Evolutionary conservation across 805 yeast species (phyloP), one percentile per base, ranked within the genome.

Genomic region (Naumovozyma castellii): DNA sequence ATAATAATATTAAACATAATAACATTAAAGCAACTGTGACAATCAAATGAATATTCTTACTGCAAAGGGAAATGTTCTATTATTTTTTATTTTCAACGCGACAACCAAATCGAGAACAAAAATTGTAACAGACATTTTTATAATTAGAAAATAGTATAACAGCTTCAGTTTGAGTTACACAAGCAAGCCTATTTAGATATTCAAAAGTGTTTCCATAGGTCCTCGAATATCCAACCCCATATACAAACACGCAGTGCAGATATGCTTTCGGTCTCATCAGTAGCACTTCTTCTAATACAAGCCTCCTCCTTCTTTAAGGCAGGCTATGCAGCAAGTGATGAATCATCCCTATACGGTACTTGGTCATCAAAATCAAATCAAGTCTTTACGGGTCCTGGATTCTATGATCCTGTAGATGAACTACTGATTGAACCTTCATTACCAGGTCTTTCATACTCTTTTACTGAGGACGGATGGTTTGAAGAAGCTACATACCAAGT

Each of bases 341-440:
- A 39, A 4, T 25, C 18, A 16, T 35, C 32, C 8, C 32, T 29
- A 5, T 29, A 29, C 15, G 98, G 98, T 5, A 92, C 99, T 0
- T 92, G 99, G 99, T 64, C 88, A 1, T 81, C 97, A 14, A 92
- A 92, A 62, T 79, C 97, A 10, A 84, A 84, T 60, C 78, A 94
- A 10, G 98, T 92, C 5, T 80, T 90, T 67, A 92, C 99, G 1
- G 99, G 99, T 0, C 95, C 97, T 5, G 83, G 88, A 2, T 92
- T 92, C 57, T 92, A 76, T 59, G 97, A 92, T 61, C 99, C 99
- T 2, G 83, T 87, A 20, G 96, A 90, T 57, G 98, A 92, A 62
- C 73, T 90, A 14, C 67, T 92, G 42, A 84, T 87, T 45, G 99
- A 92, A 60, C 99, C 99, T 2, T 90, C 88, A 6, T 71, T 92